phyloP scores from a whole-genome alignment of 768 basidiomycete genomes.

The Amanita jacksonii region DNA sequence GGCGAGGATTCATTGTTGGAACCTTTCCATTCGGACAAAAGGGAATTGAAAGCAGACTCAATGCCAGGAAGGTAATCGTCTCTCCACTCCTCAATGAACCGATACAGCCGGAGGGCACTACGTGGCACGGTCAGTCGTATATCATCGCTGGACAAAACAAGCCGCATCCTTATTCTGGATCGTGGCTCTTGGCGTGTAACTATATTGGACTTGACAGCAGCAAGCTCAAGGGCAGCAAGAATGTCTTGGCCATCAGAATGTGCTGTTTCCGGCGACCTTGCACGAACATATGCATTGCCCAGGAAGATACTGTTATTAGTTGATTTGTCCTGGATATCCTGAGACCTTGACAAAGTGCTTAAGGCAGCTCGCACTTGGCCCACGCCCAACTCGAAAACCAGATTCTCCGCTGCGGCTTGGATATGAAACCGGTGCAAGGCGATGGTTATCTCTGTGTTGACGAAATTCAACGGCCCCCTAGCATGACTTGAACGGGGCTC shows the following conservation, averaged over 20 bases:
- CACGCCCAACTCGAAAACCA: constrained; percentile 52
- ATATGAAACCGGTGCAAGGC: constrained; percentile 36
- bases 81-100: constrained; percentile 76
- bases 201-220: constrained; percentile 34
- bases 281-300: constrained; percentile 45
- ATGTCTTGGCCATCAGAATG: constrained; percentile 39
- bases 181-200: constrained; percentile 37
- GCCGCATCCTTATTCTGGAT: constrained; percentile 28
- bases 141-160: constrained; percentile 34
- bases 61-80: constrained; percentile 70
- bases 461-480: constrained; percentile 12
- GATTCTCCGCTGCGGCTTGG: constrained; percentile 62
- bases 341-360: constrained; percentile 20
- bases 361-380: constrained; percentile 29
- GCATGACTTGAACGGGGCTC: constrained; percentile 6
- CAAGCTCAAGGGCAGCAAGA: constrained; percentile 50
- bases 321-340: constrained; percentile 27
- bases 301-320: constrained; percentile 40
- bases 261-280: constrained; percentile 38
- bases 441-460: constrained; percentile 28
- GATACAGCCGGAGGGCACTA: constrained; percentile 70
- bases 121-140: constrained; percentile 60
- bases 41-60: constrained; percentile 52
- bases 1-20: constrained; percentile 26
- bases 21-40: constrained; percentile 54